phyloP scores from a whole-genome alignment of 1,139 yeast genomes.

The Yamadazyma sp. region DNA sequence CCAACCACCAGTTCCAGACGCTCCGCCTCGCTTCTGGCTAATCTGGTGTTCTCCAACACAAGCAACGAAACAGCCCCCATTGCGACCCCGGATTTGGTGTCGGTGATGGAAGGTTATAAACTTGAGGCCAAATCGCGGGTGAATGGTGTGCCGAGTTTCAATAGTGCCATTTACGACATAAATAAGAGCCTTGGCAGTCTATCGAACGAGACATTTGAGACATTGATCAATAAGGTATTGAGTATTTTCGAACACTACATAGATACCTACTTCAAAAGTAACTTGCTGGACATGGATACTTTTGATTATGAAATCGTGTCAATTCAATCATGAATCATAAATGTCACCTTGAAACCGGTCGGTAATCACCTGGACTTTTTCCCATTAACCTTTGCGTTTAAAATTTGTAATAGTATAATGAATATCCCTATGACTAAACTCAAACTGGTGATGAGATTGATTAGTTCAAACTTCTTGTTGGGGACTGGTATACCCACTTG shows the following conservation, averaged over 20 bases:
- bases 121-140: neutral
- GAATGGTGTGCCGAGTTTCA: neutral
- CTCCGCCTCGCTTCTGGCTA: neutral
- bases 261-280: conserved; percentile 3
- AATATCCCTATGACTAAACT: conserved; percentile 14
- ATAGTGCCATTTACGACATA: conserved; percentile 8
- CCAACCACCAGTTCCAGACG: neutral
- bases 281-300: conserved; percentile 7
- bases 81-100: neutral
- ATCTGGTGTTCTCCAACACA: neutral
- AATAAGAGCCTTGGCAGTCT: conserved; percentile 10
- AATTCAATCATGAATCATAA: conserved; percentile 13
- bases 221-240: conserved; percentile 7
- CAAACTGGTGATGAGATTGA: conserved; percentile 14
- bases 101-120: neutral
- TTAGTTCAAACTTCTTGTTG: conserved; percentile 10
- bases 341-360: too few relatives aligned
- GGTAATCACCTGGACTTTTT: conserved; percentile 2
- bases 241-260: conserved; percentile 13
- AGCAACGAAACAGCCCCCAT: neutral
- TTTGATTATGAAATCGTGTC: conserved; percentile 16
- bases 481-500: conserved; percentile 14
- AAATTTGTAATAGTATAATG: conserved; percentile 14
- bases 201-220: conserved; percentile 9
- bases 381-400: conserved; percentile 2